Conservation (phyloP, 2,329 filamentous ascomycete genomes). For the Epichloe festucae region DNA sequence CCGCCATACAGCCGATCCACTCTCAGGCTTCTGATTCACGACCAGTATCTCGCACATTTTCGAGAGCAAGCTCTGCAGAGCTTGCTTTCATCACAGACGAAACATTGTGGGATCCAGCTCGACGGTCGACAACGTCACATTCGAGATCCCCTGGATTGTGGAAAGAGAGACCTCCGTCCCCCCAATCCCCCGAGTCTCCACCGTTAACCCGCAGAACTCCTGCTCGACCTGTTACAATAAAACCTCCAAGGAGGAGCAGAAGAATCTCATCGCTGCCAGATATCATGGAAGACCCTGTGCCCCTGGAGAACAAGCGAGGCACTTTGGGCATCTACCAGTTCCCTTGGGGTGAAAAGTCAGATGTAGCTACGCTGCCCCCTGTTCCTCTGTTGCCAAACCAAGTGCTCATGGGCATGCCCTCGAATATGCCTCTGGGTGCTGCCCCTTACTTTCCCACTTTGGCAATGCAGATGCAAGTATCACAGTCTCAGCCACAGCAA, state of each 20-base stretch:
- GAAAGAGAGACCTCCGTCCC: not conserved
- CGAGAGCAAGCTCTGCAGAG: not conserved
- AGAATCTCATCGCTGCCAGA: slow-evolving; percentile 48
- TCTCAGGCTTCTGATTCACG: not conserved
- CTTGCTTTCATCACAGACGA: not conserved
- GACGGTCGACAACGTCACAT: not conserved
- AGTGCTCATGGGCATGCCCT: slow-evolving; percentile 32
- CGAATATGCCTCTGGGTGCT: slow-evolving; percentile 28
- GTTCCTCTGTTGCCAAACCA: slow-evolving; percentile 14
- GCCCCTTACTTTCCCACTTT: slow-evolving; percentile 3
- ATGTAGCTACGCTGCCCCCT: slow-evolving; percentile 29
- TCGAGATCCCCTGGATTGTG: not conserved
- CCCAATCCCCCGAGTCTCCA: not conserved
- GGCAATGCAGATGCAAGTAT: slow-evolving; percentile 3
- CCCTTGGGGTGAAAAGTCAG: slow-evolving; percentile 51
- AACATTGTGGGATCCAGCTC: not conserved
- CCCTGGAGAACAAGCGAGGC: slow-evolving; percentile 42
- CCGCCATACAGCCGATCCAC: not conserved
- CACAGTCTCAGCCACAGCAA: slow-evolving; percentile 23
- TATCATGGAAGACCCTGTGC: slow-evolving; percentile 48
- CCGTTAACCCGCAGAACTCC: slow-evolving; percentile 11
- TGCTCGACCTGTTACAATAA: slow-evolving; percentile 34
- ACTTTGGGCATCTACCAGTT: slow-evolving; percentile 54
- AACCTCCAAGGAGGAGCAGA: slow-evolving; percentile 40
- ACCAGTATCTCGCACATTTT: not conserved